These are phyloP conservation scores for Candida khao-thaluensis DNA, from an alignment of 805 yeast genomes.

Conservation along the genomic window DNA sequence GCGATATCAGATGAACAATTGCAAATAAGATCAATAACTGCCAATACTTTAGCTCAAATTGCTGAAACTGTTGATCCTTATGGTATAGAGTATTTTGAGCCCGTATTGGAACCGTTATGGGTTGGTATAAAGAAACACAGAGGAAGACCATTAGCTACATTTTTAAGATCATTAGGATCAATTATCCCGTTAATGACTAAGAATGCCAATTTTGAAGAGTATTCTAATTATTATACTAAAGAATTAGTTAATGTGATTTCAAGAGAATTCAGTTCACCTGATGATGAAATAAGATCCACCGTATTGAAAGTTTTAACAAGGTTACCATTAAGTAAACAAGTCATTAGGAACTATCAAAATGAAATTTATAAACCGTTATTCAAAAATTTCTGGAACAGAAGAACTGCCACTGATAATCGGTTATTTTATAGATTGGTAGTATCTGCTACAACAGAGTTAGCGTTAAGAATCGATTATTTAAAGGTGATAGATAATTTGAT, in stretches of 20 bases:
- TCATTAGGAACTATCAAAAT: slow-evolving; percentile 48
- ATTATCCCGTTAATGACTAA: slow-evolving; percentile 81
- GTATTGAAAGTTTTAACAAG: slow-evolving; percentile 67
- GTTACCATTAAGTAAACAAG: slow-evolving; percentile 60
- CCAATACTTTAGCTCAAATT: slow-evolving; percentile 65
- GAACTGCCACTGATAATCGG: slow-evolving; percentile 65
- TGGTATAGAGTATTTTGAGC: slow-evolving; percentile 86
- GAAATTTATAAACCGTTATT: slow-evolving; percentile 64
- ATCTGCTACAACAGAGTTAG: slow-evolving; percentile 66
- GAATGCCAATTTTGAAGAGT: slow-evolving; percentile 54
- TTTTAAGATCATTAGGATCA: slow-evolving; percentile 72
- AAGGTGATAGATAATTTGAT: slow-evolving; percentile 58
- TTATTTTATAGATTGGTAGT: slow-evolving; percentile 60
- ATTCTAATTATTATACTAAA: slow-evolving; percentile 71
- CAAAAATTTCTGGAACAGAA: slow-evolving; percentile 74
- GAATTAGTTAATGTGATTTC: slow-evolving; percentile 67
- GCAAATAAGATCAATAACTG: slow-evolving; percentile 67
- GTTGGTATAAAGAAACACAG: slow-evolving; percentile 71
- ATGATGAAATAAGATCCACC: slow-evolving; percentile 80
- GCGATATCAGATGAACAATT: slow-evolving; percentile 66
- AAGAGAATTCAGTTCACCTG: slow-evolving; percentile 77
- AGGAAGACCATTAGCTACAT: slow-evolving; percentile 75
- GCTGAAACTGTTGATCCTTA: slow-evolving; percentile 85
- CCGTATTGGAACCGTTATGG: slow-evolving; percentile 75
- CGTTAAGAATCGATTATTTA: slow-evolving; percentile 66